These are phyloP conservation scores for Paraconiothyrium sp. DNA, from an alignment of 2,329 filamentous ascomycete species.

Conservation along the genomic window DNA sequence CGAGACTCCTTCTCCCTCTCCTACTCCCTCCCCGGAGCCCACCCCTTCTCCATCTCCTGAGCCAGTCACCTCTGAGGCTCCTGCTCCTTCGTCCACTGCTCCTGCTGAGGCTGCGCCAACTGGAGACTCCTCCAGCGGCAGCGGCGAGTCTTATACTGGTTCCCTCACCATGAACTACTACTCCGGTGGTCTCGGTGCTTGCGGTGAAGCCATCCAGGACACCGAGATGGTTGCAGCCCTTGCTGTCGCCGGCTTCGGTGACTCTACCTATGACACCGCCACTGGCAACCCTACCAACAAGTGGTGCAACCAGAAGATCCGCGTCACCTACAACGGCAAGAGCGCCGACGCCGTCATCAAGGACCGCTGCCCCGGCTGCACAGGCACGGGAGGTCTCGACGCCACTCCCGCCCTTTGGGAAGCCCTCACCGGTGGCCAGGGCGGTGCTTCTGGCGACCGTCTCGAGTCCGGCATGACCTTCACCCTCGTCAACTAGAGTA, in stretches of 20 bases:
- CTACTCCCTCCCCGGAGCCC: slow-evolving; percentile 7
- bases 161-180: slow-evolving; percentile 49
- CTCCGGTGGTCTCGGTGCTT: slow-evolving; percentile 39
- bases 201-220: slow-evolving; percentile 39
- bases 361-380: slow-evolving; percentile 49
- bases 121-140: slow-evolving; percentile 17
- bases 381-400: slow-evolving; percentile 36
- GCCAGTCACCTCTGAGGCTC: neutral
- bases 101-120: slow-evolving; percentile 17
- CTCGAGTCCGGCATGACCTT: slow-evolving; percentile 36
- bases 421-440: slow-evolving; percentile 30
- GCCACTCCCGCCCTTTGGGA: slow-evolving; percentile 44
- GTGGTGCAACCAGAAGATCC: slow-evolving; percentile 47
- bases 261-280: slow-evolving; percentile 40
- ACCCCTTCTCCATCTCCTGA: slow-evolving; percentile 1
- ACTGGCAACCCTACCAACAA: slow-evolving; percentile 45
- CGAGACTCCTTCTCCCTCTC: slow-evolving; percentile 16
- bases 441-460: slow-evolving; percentile 24
- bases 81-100: slow-evolving; percentile 12
- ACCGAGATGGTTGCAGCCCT: slow-evolving; percentile 41
- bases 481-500: slow-evolving; percentile 21
- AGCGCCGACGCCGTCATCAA: slow-evolving; percentile 38
- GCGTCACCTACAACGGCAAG: slow-evolving; percentile 43
- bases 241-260: slow-evolving; percentile 36
- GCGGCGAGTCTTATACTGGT: slow-evolving; percentile 25